A percentile compares a stretch with the other conserved stretches of the same genome.
These are phyloP conservation scores for Fraxinus cuspidata DNA, from an alignment of 257 asterid species.

Conservation along the genomic window DNA sequence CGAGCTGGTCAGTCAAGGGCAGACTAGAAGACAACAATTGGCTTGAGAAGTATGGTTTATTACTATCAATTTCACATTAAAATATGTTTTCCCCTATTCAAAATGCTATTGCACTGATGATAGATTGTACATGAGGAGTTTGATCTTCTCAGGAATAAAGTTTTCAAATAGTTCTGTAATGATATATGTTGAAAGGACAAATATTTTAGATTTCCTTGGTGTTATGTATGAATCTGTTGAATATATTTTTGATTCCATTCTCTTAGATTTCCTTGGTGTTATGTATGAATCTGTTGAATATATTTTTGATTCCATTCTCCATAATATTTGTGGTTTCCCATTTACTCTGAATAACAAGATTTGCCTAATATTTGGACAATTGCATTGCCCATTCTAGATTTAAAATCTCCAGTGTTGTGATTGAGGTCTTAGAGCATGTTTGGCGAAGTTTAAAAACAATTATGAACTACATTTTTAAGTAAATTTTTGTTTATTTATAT, in stretches of 20 bases:
- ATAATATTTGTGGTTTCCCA: background rate
- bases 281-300: conserved; percentile 4
- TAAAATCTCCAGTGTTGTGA: background rate
- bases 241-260: background rate
- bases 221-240: conserved; percentile 1
- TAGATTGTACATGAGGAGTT: conserved; percentile 34
- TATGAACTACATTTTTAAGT: too few species aligned
- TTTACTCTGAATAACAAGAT: background rate
- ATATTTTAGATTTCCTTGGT: conserved; percentile 27
- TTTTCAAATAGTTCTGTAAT: conserved; percentile 16
- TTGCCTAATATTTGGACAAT: background rate
- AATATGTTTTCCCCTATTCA: conserved; percentile 25
- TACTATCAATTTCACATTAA: conserved; percentile 23
- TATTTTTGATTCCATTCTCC: background rate
- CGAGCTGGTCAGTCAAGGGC: conserved; percentile 71
- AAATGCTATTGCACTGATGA: conserved; percentile 23
- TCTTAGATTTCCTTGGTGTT: conserved; percentile 21
- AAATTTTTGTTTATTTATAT: too few species aligned
- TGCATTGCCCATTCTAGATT: background rate
- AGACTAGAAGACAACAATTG: conserved; percentile 34
- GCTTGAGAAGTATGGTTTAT: conserved; percentile 14
- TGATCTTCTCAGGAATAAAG: conserved; percentile 32
- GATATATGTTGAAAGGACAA: conserved; percentile 24
- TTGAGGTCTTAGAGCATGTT: background rate
- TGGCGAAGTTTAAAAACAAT: too few species aligned